Evolutionary conservation across 306 rosid genomes (phyloP).

Genomic region (Echinosophora koreensis): DNA sequence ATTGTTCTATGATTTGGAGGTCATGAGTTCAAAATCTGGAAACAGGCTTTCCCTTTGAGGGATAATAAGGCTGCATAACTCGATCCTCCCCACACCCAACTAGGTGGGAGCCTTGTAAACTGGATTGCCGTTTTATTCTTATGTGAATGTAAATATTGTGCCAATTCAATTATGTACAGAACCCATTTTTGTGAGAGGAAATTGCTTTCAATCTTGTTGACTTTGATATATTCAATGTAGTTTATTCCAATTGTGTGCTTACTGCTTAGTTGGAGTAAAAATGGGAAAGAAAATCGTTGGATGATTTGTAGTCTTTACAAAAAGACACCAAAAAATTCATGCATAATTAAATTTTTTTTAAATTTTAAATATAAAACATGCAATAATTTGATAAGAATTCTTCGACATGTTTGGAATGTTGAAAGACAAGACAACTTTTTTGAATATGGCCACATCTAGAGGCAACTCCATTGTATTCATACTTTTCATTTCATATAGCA

Average conservation of each 20-base stretch:
- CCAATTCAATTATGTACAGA: background rate
- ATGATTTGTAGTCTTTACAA: slow-evolving; percentile 1
- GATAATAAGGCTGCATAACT: too few relatives aligned
- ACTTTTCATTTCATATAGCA: background rate
- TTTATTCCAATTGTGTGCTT: background rate
- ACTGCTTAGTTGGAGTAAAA: background rate
- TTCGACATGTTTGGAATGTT: background rate
- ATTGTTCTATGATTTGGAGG: too few relatives aligned
- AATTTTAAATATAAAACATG: slow-evolving; percentile 26
- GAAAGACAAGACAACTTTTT: background rate
- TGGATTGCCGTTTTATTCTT: too few relatives aligned
- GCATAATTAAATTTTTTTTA: background rate
- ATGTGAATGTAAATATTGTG: background rate
- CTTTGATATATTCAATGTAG: slow-evolving; percentile 12
- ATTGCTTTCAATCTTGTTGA: background rate
- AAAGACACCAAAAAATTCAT: background rate
- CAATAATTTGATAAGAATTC: slow-evolving; percentile 22
- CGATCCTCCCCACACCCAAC: too few relatives aligned
- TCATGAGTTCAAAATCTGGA: too few relatives aligned
- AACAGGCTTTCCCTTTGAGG: too few relatives aligned
- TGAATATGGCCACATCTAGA: slow-evolving; percentile 22
- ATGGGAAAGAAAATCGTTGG: background rate
- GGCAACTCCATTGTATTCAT: slow-evolving; percentile 40
- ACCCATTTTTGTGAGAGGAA: background rate
- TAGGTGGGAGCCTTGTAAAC: too few relatives aligned